Evolutionary conservation across 306 rosid genomes (phyloP).

Genomic region (Trifolium dubium): DNA sequence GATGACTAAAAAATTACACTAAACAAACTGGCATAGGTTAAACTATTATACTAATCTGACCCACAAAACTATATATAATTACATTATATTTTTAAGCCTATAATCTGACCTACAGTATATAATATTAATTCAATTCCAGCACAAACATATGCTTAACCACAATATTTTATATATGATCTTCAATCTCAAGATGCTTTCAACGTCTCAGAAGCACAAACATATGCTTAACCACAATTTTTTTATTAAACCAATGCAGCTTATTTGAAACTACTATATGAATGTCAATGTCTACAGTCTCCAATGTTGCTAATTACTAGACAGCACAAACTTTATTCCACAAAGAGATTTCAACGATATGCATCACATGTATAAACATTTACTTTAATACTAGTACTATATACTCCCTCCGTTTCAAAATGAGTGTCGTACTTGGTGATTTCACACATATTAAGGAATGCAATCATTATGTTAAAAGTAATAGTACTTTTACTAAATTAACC

Average conservation of each 20-base stretch:
- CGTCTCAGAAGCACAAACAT: constrained; percentile 28
- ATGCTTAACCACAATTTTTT: constrained; percentile 27
- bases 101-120: neutral
- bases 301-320: constrained; percentile 42
- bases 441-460: no score
- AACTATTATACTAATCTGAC: constrained; percentile 1
- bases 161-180: constrained; percentile 36
- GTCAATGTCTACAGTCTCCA: constrained; percentile 49
- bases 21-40: neutral
- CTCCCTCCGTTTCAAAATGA: no score
- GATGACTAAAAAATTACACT: neutral
- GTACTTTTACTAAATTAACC: no score
- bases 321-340: constrained; percentile 26
- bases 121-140: neutral
- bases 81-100: neutral
- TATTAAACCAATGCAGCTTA: constrained; percentile 33
- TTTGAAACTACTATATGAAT: constrained; percentile 36
- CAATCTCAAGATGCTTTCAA: constrained; percentile 50
- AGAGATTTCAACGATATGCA: constrained; percentile 8
- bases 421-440: no score
- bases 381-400: neutral
- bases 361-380: neutral
- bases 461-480: no score
- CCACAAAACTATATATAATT: neutral
- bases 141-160: neutral